phyloP scores from a whole-genome alignment of 2,329 filamentous ascomycete species.

The Botrytis elliptica region DNA sequence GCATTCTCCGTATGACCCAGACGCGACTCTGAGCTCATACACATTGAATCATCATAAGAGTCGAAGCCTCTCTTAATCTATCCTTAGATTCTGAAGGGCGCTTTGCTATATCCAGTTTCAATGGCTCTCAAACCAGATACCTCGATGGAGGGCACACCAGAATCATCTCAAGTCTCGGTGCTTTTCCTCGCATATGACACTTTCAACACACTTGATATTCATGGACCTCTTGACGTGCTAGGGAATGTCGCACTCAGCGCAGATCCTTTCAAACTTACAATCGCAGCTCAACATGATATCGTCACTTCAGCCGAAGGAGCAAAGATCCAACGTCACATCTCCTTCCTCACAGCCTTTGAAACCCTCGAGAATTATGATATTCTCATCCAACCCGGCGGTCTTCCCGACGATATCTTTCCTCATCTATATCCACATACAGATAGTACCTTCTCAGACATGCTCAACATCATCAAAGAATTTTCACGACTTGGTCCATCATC shows the following conservation, averaged over 20 bases:
- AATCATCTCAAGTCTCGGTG: slow-evolving; percentile 9
- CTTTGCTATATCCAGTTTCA: neutral
- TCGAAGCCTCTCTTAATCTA: neutral
- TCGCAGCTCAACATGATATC: slow-evolving; percentile 15
- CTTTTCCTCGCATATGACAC: slow-evolving; percentile 20
- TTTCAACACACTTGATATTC: slow-evolving; percentile 20
- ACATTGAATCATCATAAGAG: neutral
- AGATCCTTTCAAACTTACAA: slow-evolving; percentile 19
- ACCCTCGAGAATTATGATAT: slow-evolving; percentile 62
- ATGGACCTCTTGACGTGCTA: slow-evolving; percentile 16
- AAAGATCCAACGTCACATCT: slow-evolving; percentile 46
- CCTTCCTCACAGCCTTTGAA: slow-evolving; percentile 75
- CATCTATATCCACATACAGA: slow-evolving; percentile 11
- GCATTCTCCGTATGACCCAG: neutral
- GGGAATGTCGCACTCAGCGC: slow-evolving; percentile 4
- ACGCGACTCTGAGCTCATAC: neutral
- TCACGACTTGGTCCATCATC: slow-evolving; percentile 76
- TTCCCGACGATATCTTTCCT: slow-evolving; percentile 54
- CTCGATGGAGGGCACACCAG: slow-evolving; percentile 4
- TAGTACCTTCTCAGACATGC: slow-evolving; percentile 65
- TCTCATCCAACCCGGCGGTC: slow-evolving; percentile 72
- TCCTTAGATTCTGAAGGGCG: neutral
- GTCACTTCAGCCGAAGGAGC: slow-evolving; percentile 13
- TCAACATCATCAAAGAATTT: slow-evolving; percentile 72
- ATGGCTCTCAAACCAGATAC: neutral